phyloP scores from a whole-genome alignment of 164 flowering plant species.

The Berberis thunbergii region DNA sequence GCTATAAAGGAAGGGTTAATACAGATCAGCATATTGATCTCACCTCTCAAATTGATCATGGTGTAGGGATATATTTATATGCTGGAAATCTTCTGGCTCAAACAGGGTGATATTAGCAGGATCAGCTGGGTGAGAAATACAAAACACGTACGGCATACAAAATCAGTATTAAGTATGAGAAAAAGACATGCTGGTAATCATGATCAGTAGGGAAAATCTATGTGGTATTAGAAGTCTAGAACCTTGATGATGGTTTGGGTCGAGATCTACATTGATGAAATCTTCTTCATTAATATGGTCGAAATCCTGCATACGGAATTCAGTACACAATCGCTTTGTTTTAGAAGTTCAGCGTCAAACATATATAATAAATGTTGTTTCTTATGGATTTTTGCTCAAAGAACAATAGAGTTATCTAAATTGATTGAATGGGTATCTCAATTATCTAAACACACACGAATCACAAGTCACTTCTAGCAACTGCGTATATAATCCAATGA shows the following conservation, averaged over 20 bases:
- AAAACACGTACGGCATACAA: neutral
- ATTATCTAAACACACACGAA: too few relatives aligned
- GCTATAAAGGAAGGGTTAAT: too few relatives aligned
- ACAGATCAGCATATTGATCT: neutral
- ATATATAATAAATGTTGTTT: neutral
- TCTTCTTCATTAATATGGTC: conserved; percentile 54
- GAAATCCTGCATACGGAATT: conserved; percentile 38
- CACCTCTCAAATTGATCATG: conserved; percentile 72
- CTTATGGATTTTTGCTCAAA: neutral
- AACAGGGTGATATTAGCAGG: conserved; percentile 59
- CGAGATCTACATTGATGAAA: conserved; percentile 23
- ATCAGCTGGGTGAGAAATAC: conserved; percentile 43
- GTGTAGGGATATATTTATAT: conserved; percentile 17
- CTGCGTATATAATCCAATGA: too few relatives aligned
- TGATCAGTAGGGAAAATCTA: too few relatives aligned
- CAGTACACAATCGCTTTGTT: neutral
- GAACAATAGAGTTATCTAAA: too few relatives aligned
- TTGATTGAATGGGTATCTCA: too few relatives aligned
- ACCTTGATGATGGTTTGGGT: conserved; percentile 61
- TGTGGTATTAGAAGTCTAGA: neutral
- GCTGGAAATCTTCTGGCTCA: conserved; percentile 42
- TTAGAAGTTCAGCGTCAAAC: neutral
- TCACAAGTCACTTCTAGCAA: too few relatives aligned
- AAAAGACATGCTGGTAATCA: too few relatives aligned
- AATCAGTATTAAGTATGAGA: neutral